phyloP scores from a whole-genome alignment of 2,329 filamentous ascomycete genomes.

The Dryadomyces quercivorus region DNA sequence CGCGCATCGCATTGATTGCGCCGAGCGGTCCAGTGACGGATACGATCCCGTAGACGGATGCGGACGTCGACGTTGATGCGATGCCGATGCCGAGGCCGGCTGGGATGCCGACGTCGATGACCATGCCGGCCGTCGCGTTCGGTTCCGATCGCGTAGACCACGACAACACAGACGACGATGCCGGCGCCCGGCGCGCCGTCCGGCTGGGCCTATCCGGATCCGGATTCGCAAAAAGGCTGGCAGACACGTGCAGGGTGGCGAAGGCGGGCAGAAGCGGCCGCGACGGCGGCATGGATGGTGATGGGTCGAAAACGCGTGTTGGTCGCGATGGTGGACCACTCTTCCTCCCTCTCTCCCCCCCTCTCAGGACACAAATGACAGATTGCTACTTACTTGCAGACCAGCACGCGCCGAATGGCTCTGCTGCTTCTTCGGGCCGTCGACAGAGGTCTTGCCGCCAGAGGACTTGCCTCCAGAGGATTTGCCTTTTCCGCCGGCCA shows the following conservation, averaged over 20 bases:
- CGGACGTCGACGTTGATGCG: no score
- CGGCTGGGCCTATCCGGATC: no score
- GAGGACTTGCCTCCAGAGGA: slow-evolving; percentile 78
- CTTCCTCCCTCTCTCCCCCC: background rate
- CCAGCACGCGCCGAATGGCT: slow-evolving; percentile 94
- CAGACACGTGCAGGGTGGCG: background rate
- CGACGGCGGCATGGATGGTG: background rate
- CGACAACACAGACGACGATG: no score
- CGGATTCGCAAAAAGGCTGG: no score
- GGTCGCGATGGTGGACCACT: slow-evolving; percentile 9
- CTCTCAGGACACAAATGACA: slow-evolving; percentile 5
- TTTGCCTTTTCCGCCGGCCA: slow-evolving; percentile 89
- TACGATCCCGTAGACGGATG: no score
- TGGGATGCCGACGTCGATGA: no score
- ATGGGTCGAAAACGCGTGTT: background rate
- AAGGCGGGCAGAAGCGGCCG: background rate
- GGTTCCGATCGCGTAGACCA: no score
- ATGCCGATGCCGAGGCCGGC: no score
- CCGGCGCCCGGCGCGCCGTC: no score
- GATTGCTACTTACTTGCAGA: slow-evolving; percentile 63
- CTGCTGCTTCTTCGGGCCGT: slow-evolving; percentile 72
- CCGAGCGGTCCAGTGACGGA: no score
- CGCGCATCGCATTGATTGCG: no score
- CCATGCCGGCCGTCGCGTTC: no score
- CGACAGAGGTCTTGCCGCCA: slow-evolving; percentile 61